A percentile compares a stretch with the other conserved stretches of the same genome.
Evolutionary conservation across 768 basidiomycete genomes (phyloP).

Genomic region (Pulveroboletus frians): DNA sequence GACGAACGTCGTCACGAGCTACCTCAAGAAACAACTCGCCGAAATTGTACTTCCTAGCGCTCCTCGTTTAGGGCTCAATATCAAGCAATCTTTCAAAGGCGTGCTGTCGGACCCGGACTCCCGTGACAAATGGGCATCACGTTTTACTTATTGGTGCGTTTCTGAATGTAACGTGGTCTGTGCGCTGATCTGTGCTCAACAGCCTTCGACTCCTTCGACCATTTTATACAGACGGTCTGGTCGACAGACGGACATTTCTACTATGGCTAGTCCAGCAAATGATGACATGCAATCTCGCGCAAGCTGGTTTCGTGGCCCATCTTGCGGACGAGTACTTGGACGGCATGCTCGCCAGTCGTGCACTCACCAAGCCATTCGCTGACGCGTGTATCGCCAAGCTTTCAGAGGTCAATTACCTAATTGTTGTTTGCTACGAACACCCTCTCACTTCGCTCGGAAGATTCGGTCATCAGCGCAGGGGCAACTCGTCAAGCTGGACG

Average conservation of each 20-base stretch:
- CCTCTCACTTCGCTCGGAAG: conserved; percentile 31
- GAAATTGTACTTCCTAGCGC: conserved; percentile 79
- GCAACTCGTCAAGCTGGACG: conserved; percentile 50
- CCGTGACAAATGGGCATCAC: conserved; percentile 71
- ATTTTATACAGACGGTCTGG: conserved; percentile 76
- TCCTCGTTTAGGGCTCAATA: conserved; percentile 68
- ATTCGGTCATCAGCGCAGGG: conserved; percentile 53
- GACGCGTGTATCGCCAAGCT: conserved; percentile 68
- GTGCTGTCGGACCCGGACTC: conserved; percentile 67
- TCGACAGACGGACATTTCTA: conserved; percentile 73
- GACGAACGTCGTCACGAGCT: conserved; percentile 75
- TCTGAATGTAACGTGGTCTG: not conserved
- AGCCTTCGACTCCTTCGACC: conserved; percentile 69
- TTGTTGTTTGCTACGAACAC: not conserved
- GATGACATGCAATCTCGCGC: conserved; percentile 72
- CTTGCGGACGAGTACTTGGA: conserved; percentile 78
- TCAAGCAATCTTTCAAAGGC: conserved; percentile 81
- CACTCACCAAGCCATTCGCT: conserved; percentile 61
- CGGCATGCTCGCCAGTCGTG: conserved; percentile 61
- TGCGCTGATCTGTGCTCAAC: conserved; percentile 2
- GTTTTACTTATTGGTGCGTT: conserved; percentile 71
- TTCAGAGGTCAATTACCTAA: conserved; percentile 46
- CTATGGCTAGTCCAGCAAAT: conserved; percentile 77
- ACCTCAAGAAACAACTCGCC: conserved; percentile 76
- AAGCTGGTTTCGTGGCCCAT: conserved; percentile 69